These are phyloP conservation scores for Pyrenophora tritici-repentis DNA, from an alignment of 2,329 filamentous ascomycete genomes.

Conservation along the genomic window DNA sequence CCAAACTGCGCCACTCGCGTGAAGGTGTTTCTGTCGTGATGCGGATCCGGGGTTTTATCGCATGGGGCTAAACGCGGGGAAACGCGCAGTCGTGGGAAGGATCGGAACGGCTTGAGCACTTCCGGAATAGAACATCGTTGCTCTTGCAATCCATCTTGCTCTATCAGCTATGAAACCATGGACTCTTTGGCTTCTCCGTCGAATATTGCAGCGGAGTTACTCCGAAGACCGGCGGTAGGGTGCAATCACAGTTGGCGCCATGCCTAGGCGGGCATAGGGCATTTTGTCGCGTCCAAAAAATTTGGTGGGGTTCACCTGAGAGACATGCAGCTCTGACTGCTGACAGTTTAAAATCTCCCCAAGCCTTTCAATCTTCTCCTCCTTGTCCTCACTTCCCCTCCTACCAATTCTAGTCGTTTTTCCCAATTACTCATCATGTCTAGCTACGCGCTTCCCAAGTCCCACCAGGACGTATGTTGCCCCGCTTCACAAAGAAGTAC, in stretches of 20 bases:
- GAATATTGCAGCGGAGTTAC: constrained; percentile 8
- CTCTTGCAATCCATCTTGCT: background rate
- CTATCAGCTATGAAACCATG: background rate
- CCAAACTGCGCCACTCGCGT: background rate
- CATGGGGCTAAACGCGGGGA: constrained; percentile 18
- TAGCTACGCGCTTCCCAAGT: constrained; percentile 67
- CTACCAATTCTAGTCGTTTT: background rate
- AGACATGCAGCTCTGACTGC: constrained; percentile 10
- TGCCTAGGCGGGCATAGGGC: constrained; percentile 25
- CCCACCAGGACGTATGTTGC: constrained; percentile 66
- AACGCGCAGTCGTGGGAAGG: constrained; percentile 5
- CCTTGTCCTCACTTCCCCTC: background rate
- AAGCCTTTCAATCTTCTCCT: constrained; percentile 4
- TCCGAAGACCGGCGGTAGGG: constrained; percentile 33
- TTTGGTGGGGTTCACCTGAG: constrained; percentile 20
- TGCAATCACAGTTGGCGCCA: constrained; percentile 17
- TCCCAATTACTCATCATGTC: constrained; percentile 36
- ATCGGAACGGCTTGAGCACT: constrained; percentile 2
- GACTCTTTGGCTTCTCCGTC: background rate
- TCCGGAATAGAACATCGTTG: constrained; percentile 4
- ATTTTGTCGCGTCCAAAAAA: constrained; percentile 34
- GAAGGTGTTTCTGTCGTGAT: background rate
- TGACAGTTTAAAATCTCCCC: constrained; percentile 13
- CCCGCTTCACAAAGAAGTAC: constrained; percentile 22
- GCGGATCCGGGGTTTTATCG: constrained; percentile 17